Evolutionary conservation across 108 stramenopile species (phyloP).

Genomic region (Cyclotella baltica): DNA sequence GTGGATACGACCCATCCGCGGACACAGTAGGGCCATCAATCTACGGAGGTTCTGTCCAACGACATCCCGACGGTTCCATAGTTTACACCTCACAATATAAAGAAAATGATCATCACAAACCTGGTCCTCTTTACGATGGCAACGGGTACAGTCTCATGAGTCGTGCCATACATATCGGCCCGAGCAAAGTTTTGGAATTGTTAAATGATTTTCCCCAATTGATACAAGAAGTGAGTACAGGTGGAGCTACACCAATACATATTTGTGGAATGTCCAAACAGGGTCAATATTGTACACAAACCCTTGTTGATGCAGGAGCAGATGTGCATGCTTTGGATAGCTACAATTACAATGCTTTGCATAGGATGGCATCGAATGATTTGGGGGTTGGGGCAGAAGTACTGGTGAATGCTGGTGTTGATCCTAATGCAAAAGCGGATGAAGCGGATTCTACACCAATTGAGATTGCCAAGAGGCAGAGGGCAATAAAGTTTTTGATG

Average conservation of each 20-base stretch:
- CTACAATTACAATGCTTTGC: constrained; percentile 75
- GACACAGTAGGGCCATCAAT: constrained; percentile 80
- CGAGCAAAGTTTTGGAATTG: constrained; percentile 59
- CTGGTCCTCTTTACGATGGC: constrained; percentile 79
- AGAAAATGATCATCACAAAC: constrained; percentile 64
- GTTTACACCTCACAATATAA: constrained; percentile 71
- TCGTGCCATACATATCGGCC: constrained; percentile 58
- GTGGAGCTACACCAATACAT: constrained; percentile 77
- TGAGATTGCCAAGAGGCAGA: constrained; percentile 62
- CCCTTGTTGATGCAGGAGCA: constrained; percentile 63
- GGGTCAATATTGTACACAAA: constrained; percentile 57
- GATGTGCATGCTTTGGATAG: constrained; percentile 67
- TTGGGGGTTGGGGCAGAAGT: constrained; percentile 68
- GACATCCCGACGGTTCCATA: constrained; percentile 48
- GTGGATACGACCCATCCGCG: constrained; percentile 76
- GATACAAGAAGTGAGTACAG: constrained; percentile 68
- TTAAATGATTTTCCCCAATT: constrained; percentile 58
- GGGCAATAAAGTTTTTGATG: constrained; percentile 73
- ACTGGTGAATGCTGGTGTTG: constrained; percentile 12
- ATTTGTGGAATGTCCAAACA: constrained; percentile 71
- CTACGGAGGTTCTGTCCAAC: constrained; percentile 71
- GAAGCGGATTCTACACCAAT: constrained; percentile 65
- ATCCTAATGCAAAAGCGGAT: constrained; percentile 52
- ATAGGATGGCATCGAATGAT: constrained; percentile 83
- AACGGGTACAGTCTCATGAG: constrained; percentile 67